These are phyloP conservation scores for Eudorina sp. DNA, from an alignment of 139 green algal genomes.

Conservation along the genomic window DNA sequence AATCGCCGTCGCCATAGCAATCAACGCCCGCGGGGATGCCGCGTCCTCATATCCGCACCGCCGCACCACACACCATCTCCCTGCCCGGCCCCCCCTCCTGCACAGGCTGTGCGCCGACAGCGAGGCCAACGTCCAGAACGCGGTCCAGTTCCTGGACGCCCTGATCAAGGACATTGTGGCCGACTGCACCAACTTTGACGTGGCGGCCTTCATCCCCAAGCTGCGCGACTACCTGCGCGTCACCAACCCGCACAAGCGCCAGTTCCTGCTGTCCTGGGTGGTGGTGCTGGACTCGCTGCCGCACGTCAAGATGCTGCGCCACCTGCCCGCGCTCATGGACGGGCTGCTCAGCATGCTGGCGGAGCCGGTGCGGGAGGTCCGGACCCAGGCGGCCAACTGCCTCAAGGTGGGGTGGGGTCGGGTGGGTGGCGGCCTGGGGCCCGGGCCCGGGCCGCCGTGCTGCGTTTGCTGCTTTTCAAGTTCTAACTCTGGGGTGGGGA, in stretches of 20 bases:
- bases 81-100: no score
- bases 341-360: conserved; percentile 91
- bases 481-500: no score
- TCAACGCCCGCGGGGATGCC: neutral
- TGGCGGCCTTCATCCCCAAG: conserved; percentile 90
- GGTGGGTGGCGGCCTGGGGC: no score
- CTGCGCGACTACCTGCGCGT: conserved; percentile 87
- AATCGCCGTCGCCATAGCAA: no score
- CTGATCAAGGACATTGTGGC: conserved; percentile 91
- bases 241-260: conserved; percentile 87
- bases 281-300: conserved; percentile 89
- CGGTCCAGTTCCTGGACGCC: conserved; percentile 93
- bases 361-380: conserved; percentile 77
- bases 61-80: neutral
- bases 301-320: conserved; percentile 89
- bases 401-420: conserved; percentile 52
- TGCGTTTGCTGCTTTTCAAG: no score
- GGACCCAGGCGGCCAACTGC: conserved; percentile 62
- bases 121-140: conserved; percentile 91
- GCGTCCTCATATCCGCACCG: neutral
- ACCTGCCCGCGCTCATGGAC: conserved; percentile 93
- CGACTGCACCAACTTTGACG: conserved; percentile 66
- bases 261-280: conserved; percentile 91
- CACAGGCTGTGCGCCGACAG: conserved; percentile 72
- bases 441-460: no score